phyloP scores from a whole-genome alignment of 768 basidiomycete genomes.

The Sarcomyxa edulis region DNA sequence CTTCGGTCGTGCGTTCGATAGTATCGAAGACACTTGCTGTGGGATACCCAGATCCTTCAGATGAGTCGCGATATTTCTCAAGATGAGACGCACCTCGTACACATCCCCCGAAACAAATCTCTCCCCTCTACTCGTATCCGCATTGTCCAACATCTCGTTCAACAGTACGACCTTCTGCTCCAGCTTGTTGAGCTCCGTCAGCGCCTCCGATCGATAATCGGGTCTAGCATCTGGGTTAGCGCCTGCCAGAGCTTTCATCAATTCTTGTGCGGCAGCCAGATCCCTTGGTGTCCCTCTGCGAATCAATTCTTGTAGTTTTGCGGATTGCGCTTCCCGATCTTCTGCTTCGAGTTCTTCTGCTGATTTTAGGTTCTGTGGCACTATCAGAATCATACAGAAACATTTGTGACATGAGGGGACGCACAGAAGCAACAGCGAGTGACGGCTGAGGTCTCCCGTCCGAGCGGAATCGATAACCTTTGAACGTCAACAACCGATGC shows the following conservation, averaged over 20 bases:
- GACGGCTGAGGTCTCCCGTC: slow-evolving; percentile 24
- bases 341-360: slow-evolving; percentile 96
- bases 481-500: slow-evolving; percentile 91
- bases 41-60: slow-evolving; percentile 5
- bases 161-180: slow-evolving; percentile 94
- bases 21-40: slow-evolving; percentile 86
- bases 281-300: slow-evolving; percentile 94
- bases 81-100: slow-evolving; percentile 64
- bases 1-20: slow-evolving; percentile 81
- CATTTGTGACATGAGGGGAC: slow-evolving; percentile 11
- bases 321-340: slow-evolving; percentile 90
- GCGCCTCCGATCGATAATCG: slow-evolving; percentile 87
- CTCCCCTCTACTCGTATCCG: slow-evolving; percentile 67
- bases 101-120: slow-evolving; percentile 84
- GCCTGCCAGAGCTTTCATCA: slow-evolving; percentile 94
- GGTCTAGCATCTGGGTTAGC: slow-evolving; percentile 94
- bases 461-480: slow-evolving; percentile 81
- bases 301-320: slow-evolving; percentile 98
- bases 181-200: slow-evolving; percentile 88
- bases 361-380: slow-evolving; percentile 75
- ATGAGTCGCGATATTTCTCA: not conserved
- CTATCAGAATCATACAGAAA: not conserved
- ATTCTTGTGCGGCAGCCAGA: slow-evolving; percentile 90
- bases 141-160: slow-evolving; percentile 96
- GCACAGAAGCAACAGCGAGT: slow-evolving; percentile 36